Base-by-base conservation (phyloP, 805 yeast species). In the fission yeast (Schizosaccharomyces pombe) region DNA sequence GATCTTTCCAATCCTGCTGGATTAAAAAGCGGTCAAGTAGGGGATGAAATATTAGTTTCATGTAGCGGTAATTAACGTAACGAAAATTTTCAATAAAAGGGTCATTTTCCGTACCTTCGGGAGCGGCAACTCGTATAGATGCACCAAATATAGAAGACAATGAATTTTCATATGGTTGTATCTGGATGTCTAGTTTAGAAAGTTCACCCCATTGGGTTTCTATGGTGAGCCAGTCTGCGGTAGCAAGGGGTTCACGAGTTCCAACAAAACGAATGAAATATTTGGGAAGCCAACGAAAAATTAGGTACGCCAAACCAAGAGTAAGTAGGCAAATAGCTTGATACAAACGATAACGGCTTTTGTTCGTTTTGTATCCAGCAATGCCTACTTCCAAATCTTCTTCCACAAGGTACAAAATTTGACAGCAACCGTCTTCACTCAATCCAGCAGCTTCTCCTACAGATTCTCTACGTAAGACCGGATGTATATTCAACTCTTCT, bases 171-270 rank as follows among this genome's bases (percentile, higher is more conserved):
- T 80, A 84, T 70, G 83, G 74, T 47, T 68, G 67, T 58, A 80
- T 74, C 1, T 69, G 61, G 12, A 91, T 77, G 1, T 68, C 64
- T 3, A 77, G 73, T 19, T 80, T 74, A 37, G 75, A 72, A 57
- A 91, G 72, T 60, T 85, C 94, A 19, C 96, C 97, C 71, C 77
- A 81, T 64, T 87, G 96, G 60, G 85, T 93, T 67, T 91, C 99
- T 26, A 91, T 73, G 16, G 86, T 94, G 14, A 87, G 82, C 91
- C 95, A 85, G 61, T 86, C 94, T 32, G 95, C 81, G 57, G 75
- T 74, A 0, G 85, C 95, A 57, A 91, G 69, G 0, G 93, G 81
- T 3, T 75, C 72, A 30, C 72, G 70, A 19, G 67, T 66, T 4
- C 94, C 95, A 70, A 75, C 72, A 58, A 84, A 66, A 55, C 72